These are phyloP conservation scores for Wickerhamiella brachini DNA, from an alignment of 805 yeast species.

Conservation along the genomic window DNA sequence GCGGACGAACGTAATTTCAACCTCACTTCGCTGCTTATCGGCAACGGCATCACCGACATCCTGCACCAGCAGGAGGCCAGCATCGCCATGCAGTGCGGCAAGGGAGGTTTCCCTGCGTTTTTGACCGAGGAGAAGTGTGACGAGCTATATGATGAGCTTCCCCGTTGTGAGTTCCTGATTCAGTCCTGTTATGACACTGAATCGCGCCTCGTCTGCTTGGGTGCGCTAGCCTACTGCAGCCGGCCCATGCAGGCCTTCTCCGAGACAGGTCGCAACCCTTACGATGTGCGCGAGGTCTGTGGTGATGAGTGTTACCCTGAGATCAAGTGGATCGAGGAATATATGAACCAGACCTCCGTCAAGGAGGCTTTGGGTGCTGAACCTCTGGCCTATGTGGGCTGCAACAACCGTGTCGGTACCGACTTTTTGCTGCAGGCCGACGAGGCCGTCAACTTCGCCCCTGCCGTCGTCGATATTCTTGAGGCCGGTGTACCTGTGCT, in stretches of 20 bases:
- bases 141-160: constrained; percentile 49
- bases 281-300: constrained; percentile 79
- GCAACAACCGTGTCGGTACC: constrained; percentile 57
- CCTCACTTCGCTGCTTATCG: constrained; percentile 70
- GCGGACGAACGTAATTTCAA: constrained; percentile 52
- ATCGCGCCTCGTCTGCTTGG: constrained; percentile 74
- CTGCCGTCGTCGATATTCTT: constrained; percentile 52
- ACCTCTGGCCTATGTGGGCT: constrained; percentile 42
- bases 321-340: constrained; percentile 59
- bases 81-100: constrained; percentile 90
- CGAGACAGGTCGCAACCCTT: constrained; percentile 78
- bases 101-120: constrained; percentile 71
- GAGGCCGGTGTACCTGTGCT: constrained; percentile 68
- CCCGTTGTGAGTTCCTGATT: constrained; percentile 66
- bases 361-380: constrained; percentile 81
- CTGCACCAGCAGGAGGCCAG: constrained; percentile 66
- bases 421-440: constrained; percentile 81
- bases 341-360: constrained; percentile 64
- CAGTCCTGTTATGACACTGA: constrained; percentile 64
- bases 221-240: constrained; percentile 79
- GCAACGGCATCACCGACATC: constrained; percentile 89
- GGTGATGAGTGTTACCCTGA: constrained; percentile 63
- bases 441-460: constrained; percentile 81
- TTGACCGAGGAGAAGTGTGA: constrained; percentile 69
- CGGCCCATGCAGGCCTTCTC: constrained; percentile 64